Evolutionary conservation across 163 green algal genomes (phyloP).

Genomic region (Chlorella variabilis): DNA sequence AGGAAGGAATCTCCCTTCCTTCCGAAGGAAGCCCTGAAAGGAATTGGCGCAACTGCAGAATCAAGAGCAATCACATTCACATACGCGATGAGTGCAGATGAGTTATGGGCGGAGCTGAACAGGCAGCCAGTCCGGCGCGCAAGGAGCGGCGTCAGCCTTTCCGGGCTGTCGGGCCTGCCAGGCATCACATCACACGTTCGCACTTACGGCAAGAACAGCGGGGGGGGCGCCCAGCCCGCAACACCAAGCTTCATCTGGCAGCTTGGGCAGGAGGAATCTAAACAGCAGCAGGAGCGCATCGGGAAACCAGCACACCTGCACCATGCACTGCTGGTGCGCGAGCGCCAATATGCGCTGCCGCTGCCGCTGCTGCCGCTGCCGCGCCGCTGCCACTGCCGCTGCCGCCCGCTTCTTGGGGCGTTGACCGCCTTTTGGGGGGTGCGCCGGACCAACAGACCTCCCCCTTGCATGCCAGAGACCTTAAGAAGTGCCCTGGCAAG

Average conservation of each 20-base stretch:
- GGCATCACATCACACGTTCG: slow-evolving; percentile 12
- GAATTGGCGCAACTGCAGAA: too few relatives aligned
- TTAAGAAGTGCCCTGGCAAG: too few relatives aligned
- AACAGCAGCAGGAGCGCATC: not conserved
- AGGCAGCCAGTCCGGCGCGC: not conserved
- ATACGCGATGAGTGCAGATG: too few relatives aligned
- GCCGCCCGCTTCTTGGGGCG: too few relatives aligned
- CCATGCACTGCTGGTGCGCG: slow-evolving; percentile 23
- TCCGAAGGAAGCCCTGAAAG: too few relatives aligned
- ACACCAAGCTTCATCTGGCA: slow-evolving; percentile 21
- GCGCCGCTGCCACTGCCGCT: slow-evolving; percentile 1
- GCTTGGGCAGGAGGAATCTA: not conserved
- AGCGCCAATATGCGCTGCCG: not conserved
- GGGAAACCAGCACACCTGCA: not conserved
- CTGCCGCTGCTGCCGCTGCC: not conserved
- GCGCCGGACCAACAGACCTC: too few relatives aligned
- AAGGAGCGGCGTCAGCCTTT: not conserved
- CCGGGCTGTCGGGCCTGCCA: slow-evolving; percentile 9
- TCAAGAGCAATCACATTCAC: too few relatives aligned
- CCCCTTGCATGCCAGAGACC: too few relatives aligned
- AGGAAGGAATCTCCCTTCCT: too few relatives aligned
- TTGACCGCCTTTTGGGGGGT: too few relatives aligned
- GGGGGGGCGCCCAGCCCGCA: not conserved
- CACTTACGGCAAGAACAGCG: slow-evolving; percentile 2
- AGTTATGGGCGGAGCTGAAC: slow-evolving; percentile 17